These are phyloP conservation scores for Tetracladium marchalianum DNA, from an alignment of 495 filamentous ascomycete species.

Conservation along the genomic window DNA sequence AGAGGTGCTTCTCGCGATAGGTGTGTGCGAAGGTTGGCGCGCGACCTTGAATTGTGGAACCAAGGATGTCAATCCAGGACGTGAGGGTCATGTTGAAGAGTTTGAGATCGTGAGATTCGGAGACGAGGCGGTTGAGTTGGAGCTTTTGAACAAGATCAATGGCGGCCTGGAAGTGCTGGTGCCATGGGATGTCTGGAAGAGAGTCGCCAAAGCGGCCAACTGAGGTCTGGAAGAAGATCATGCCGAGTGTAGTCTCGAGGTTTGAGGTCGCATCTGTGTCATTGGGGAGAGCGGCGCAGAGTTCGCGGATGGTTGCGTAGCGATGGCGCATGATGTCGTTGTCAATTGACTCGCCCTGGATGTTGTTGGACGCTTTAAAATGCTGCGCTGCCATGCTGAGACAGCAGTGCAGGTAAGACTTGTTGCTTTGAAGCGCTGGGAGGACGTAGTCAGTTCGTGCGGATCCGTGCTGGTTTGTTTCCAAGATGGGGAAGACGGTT, in stretches of 20 bases:
- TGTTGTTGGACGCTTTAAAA: conserved; percentile 58
- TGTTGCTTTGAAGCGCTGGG: conserved; percentile 78
- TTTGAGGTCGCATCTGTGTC: conserved; percentile 82
- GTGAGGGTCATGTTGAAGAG: conserved; percentile 94
- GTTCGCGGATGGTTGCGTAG: conserved; percentile 73
- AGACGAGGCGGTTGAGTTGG: conserved; percentile 57
- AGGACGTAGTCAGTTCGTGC: conserved; percentile 72
- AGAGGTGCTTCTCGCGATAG: conserved; percentile 84
- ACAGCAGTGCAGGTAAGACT: conserved; percentile 90
- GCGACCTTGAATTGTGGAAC: conserved; percentile 80
- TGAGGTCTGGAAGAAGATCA: conserved; percentile 96
- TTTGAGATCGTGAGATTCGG: conserved; percentile 51
- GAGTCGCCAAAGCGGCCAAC: conserved; percentile 78
- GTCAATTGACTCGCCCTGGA: conserved; percentile 69
- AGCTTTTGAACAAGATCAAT: conserved; percentile 74
- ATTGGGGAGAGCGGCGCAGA: conserved; percentile 71
- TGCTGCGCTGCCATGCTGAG: conserved; percentile 93
- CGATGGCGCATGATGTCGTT: conserved; percentile 90
- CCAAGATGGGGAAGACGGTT: conserved; percentile 82
- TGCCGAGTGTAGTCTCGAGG: conserved; percentile 85
- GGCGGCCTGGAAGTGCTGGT: conserved; percentile 90
- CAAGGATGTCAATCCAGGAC: conserved; percentile 95
- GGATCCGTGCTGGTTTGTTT: conserved; percentile 75
- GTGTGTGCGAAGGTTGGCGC: conserved; percentile 83
- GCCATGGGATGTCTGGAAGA: conserved; percentile 92